A percentile compares a stretch with the other conserved stretches of the same genome.
Evolutionary conservation across 345 rosid species (phyloP).

Genomic region (Heritiera littoralis): DNA sequence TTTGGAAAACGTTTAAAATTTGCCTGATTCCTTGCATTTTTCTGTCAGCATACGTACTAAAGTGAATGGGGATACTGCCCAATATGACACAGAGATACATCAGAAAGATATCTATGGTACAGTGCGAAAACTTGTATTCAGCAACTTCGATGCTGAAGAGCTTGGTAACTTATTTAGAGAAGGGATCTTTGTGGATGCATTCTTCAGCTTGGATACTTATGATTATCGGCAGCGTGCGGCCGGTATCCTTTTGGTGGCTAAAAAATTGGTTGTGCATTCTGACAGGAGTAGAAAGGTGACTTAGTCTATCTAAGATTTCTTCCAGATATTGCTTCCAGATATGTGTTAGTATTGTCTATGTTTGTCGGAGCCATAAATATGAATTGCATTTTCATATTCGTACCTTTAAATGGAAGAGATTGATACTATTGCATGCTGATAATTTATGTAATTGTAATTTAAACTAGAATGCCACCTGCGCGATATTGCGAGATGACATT

Average conservation of each 20-base stretch:
- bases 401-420: neutral
- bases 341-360: neutral
- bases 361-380: neutral
- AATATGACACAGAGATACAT: conserved; percentile 53
- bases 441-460: no score
- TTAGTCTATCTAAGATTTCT: neutral
- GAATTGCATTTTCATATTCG: neutral
- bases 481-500: no score
- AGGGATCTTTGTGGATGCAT: conserved; percentile 61
- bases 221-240: conserved; percentile 69
- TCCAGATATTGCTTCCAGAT: neutral
- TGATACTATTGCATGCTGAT: no score
- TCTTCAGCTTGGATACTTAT: conserved; percentile 62
- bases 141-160: conserved; percentile 49
- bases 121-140: conserved; percentile 50
- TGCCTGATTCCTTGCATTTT: conserved; percentile 7
- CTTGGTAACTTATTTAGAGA: conserved; percentile 42
- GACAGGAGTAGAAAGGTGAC: neutral
- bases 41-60: conserved; percentile 58
- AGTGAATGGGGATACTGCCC: conserved; percentile 34
- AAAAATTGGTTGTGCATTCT: conserved; percentile 52
- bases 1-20: no score
- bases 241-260: conserved; percentile 73
- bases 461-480: no score
- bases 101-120: conserved; percentile 60